These are phyloP conservation scores for Psidium guajava DNA, from an alignment of 345 rosid species.

Conservation along the genomic window DNA sequence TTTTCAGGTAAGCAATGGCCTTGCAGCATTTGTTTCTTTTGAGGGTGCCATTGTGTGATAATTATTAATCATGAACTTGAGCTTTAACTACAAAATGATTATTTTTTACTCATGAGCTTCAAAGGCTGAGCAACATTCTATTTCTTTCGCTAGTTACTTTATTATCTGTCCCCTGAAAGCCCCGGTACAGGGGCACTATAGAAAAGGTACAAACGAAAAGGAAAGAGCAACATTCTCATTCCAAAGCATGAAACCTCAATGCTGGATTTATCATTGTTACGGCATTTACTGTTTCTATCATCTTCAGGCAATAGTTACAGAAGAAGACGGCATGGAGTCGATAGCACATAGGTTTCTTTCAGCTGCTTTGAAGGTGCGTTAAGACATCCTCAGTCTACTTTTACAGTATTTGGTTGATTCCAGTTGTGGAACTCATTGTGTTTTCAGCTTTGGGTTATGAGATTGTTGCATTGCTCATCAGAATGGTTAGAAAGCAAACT, in stretches of 20 bases:
- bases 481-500: background rate
- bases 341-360: constrained; percentile 89
- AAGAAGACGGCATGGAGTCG: constrained; percentile 98
- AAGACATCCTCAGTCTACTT: background rate
- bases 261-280: background rate
- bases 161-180: background rate
- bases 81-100: background rate
- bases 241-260: background rate
- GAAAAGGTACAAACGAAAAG: background rate
- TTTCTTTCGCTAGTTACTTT: background rate
- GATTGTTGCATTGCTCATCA: background rate
- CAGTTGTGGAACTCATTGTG: background rate
- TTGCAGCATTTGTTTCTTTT: background rate
- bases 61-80: background rate
- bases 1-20: constrained; percentile 53
- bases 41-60: background rate
- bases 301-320: constrained; percentile 71
- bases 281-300: background rate
- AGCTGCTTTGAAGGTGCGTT: constrained; percentile 75
- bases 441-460: background rate
- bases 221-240: background rate
- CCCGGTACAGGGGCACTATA: background rate
- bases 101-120: background rate
- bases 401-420: background rate
- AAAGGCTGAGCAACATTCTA: background rate